These are phyloP conservation scores for Teunomyces tritomae DNA, from an alignment of 805 yeast genomes.

Conservation along the genomic window DNA sequence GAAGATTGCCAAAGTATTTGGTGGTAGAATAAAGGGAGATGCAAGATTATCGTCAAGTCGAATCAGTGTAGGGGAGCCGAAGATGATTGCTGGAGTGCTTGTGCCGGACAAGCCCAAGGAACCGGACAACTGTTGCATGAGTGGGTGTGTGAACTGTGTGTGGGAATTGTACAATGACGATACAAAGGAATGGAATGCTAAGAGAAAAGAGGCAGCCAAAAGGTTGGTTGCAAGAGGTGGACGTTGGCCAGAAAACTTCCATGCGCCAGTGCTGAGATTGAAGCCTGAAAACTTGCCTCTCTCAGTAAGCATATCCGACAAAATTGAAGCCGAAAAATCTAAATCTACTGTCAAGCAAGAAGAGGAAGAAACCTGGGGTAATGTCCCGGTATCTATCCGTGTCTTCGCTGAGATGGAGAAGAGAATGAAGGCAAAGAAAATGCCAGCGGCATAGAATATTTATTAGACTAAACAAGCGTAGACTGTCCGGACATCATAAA, in stretches of 20 bases:
- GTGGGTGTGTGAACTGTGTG: conserved; percentile 95
- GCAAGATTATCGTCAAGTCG: conserved; percentile 40
- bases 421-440: conserved; percentile 45
- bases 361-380: conserved; percentile 35
- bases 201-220: conserved; percentile 56
- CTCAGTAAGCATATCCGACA: conserved; percentile 27
- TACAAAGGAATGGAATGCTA: conserved; percentile 71
- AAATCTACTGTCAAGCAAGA: conserved; percentile 13
- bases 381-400: conserved; percentile 70
- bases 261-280: conserved; percentile 37
- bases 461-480: not conserved
- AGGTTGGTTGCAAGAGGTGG: conserved; percentile 37
- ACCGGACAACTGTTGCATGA: conserved; percentile 97
- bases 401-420: conserved; percentile 86
- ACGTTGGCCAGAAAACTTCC: conserved; percentile 43
- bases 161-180: conserved; percentile 95
- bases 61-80: conserved; percentile 34
- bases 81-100: conserved; percentile 52
- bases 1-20: conserved; percentile 50
- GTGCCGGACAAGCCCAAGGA: conserved; percentile 85
- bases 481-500: conserved; percentile 1
- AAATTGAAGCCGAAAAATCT: conserved; percentile 11
- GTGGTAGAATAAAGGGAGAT: conserved; percentile 56
- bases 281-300: conserved; percentile 32
- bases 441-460: conserved; percentile 1